Percentiles rank a stretch among this genome's conserved stretches.
Evolutionary conservation across 305 asterid species (phyloP).

Genomic region (Fraxinus dipetala): DNA sequence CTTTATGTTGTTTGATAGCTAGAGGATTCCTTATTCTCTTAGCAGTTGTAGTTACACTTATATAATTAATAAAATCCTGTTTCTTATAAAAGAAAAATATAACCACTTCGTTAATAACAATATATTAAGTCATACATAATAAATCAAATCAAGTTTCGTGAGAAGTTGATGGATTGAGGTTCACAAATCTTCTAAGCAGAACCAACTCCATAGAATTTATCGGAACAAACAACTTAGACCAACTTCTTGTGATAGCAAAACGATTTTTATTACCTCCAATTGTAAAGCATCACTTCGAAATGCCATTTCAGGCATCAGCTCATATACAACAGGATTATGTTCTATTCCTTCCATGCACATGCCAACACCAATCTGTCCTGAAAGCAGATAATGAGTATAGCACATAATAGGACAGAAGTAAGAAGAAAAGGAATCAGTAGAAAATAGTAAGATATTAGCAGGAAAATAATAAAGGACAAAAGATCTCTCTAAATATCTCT

Average conservation of each 20-base stretch:
- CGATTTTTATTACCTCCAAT: slow-evolving; percentile 52
- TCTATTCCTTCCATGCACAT: slow-evolving; percentile 99
- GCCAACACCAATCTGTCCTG: slow-evolving; percentile 85
- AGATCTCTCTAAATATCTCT: not conserved
- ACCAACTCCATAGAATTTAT: not conserved
- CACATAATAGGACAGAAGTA: not conserved
- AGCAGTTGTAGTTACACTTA: not conserved
- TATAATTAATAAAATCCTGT: not conserved
- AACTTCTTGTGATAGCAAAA: not conserved
- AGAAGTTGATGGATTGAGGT: not conserved
- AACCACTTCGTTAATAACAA: not conserved
- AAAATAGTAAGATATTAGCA: not conserved
- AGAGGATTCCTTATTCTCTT: not conserved
- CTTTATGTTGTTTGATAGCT: not conserved
- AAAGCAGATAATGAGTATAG: slow-evolving; percentile 33
- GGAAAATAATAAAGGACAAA: slow-evolving; percentile 2
- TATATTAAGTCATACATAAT: not conserved
- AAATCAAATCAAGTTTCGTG: not conserved
- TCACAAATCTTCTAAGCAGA: slow-evolving; percentile 1
- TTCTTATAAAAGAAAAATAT: not conserved
- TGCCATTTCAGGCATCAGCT: slow-evolving; percentile 98
- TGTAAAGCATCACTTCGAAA: slow-evolving; percentile 57
- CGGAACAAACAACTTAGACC: not conserved
- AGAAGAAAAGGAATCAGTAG: not conserved
- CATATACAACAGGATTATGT: slow-evolving; percentile 91